A percentile compares a stretch with the other conserved stretches of the same genome.
Conservation (phyloP, 305 asterid species). For the Coffea humblotiana region DNA sequence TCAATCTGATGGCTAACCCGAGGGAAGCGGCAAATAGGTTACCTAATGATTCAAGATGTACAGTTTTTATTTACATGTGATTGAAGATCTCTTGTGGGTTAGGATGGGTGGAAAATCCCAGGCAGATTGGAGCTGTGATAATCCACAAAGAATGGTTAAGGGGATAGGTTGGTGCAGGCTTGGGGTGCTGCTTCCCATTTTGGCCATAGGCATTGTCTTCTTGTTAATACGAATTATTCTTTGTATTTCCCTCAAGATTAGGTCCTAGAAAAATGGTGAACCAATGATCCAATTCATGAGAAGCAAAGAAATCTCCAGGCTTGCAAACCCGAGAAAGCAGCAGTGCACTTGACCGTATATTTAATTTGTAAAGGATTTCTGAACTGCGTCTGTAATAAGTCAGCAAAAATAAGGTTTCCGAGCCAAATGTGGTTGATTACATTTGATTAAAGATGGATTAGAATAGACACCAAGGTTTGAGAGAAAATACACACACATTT, state of each 20-base stretch:
- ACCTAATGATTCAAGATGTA: not conserved
- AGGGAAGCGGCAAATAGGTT: slow-evolving; percentile 2
- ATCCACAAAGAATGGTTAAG: not conserved
- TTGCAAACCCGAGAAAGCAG: not conserved
- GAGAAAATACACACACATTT: too few relatives aligned
- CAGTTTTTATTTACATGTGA: not conserved
- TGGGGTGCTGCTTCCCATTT: not conserved
- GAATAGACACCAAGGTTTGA: too few relatives aligned
- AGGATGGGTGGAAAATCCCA: not conserved
- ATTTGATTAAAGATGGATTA: too few relatives aligned
- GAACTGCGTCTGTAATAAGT: too few relatives aligned
- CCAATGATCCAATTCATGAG: not conserved
- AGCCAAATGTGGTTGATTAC: too few relatives aligned
- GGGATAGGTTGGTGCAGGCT: not conserved
- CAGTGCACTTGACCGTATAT: not conserved
- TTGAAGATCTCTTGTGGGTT: not conserved
- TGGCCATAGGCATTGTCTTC: not conserved
- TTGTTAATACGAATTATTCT: slow-evolving; percentile 11
- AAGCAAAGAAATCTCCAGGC: not conserved
- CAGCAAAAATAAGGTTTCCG: too few relatives aligned
- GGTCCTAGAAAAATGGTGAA: slow-evolving; percentile 21
- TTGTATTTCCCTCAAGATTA: slow-evolving; percentile 4
- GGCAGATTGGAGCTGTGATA: not conserved
- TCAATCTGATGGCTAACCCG: not conserved
- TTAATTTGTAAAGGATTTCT: too few relatives aligned